These are phyloP conservation scores for Apiospora kogelbergensis DNA, from an alignment of 2,329 filamentous ascomycete species.

Conservation along the genomic window DNA sequence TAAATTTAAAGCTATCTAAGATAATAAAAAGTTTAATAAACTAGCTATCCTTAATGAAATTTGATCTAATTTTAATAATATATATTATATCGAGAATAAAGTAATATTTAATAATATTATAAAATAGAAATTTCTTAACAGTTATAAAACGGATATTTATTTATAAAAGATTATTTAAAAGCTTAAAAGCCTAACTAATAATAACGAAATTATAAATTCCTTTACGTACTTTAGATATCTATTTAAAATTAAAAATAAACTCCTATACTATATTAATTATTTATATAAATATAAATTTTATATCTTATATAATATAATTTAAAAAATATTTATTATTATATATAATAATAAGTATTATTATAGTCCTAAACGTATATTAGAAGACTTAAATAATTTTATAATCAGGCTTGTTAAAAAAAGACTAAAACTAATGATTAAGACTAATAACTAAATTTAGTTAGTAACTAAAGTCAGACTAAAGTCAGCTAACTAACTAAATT, in stretches of 20 bases:
- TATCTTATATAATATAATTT: no score
- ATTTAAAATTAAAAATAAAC: background rate
- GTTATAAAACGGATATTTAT: background rate
- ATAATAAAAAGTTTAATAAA: no score
- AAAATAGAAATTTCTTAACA: background rate
- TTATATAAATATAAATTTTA: constrained; percentile 4
- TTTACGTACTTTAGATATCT: no score
- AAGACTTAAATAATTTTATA: no score
- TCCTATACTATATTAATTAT: background rate
- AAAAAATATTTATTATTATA: no score
- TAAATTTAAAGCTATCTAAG: background rate
- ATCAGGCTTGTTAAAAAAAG: no score
- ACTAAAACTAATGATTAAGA: no score
- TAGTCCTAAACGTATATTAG: no score
- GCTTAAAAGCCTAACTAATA: background rate
- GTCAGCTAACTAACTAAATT: no score
- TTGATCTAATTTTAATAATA: background rate
- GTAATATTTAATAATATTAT: background rate
- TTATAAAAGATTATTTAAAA: background rate
- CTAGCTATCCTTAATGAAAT: background rate
- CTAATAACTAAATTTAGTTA: no score
- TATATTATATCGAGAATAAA: background rate
- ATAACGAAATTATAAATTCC: background rate
- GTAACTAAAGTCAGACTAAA: no score
- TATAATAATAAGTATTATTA: no score